Evolutionary conservation across 805 yeast species (phyloP), one percentile per base, ranked within the genome.

Genomic region (Kregervanrija delftensis): DNA sequence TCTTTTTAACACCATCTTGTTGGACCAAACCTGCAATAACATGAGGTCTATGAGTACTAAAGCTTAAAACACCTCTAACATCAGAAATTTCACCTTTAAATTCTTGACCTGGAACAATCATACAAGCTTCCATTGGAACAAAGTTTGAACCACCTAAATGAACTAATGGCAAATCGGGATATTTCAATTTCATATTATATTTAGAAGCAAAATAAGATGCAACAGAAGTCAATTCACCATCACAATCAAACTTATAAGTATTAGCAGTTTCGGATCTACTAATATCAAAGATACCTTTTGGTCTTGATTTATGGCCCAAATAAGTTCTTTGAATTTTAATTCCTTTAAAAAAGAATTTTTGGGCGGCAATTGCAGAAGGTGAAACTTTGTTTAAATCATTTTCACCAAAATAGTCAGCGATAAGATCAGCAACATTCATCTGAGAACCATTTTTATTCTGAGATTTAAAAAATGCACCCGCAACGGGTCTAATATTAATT

Each of bases 111-210:
- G 57, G 56, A 31, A 50, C 47, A 36, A 62, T 48, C 11, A 46
- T 48, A 41, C 60, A 57, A 1, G 50, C 52, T 44, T 61, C 66
- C 47, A 60, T 51, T 22, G 65, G 65, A 42, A 62, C 42, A 33
- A 43, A 53, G 22, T 56, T 59, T 5, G 58, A 38, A 30, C 60
- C 60, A 35, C 61, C 61, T 32, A 57, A 40, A 44, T 54, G 53
- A 34, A 61, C 47, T 33, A 61, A 45, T 31, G 61, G 63, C 8
- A 61, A 50, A 39, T 59, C 41, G 6, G 65, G 64, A 35, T 50
- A 51, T 38, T 51, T 44, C 37, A 61, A 37, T 15, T 50, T 49
- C 14, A 61, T 48, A 15, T 58, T 50, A 37, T 57, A 62, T 39
- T 49, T 50, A 15, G 37, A 37, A n/a, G 47, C 38, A 35, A 58